Conservation (phyloP, 352 stramenopile species). For the Globisporangium emineosum region DNA sequence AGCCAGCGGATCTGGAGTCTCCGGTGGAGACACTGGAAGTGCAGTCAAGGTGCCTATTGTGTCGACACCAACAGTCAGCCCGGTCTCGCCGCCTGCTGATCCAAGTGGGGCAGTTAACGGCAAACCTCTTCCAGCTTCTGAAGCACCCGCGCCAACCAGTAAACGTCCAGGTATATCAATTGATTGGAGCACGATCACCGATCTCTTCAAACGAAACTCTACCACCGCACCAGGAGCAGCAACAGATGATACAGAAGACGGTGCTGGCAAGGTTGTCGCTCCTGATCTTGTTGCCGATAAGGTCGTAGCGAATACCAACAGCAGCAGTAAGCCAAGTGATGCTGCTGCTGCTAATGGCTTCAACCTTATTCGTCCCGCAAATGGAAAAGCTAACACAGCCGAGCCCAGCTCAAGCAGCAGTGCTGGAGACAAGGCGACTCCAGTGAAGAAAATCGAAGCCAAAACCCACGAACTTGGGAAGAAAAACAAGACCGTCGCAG, state of each 20-base stretch:
- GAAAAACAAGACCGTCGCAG: slow-evolving; percentile 9
- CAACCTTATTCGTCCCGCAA: slow-evolving; percentile 9
- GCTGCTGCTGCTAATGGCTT: slow-evolving; percentile 1
- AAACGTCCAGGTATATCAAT: neutral
- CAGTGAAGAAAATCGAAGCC: neutral
- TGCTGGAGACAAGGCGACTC: neutral
- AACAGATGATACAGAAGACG: neutral
- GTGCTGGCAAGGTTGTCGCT: slow-evolving; percentile 6
- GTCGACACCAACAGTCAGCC: neutral
- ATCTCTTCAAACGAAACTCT: neutral
- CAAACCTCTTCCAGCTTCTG: neutral
- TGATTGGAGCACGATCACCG: neutral
- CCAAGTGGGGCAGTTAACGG: neutral
- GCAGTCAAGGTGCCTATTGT: neutral
- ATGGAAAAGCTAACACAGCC: neutral
- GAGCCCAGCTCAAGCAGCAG: neutral
- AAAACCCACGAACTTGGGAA: slow-evolving; percentile 9
- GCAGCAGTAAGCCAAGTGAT: neutral
- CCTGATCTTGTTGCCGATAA: slow-evolving; percentile 4
- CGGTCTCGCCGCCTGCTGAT: neutral
- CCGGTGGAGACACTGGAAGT: neutral
- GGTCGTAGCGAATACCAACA: slow-evolving; percentile 3
- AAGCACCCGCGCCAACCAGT: neutral
- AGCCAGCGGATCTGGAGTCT: neutral
- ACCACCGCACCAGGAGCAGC: neutral